phyloP scores from a whole-genome alignment of 1,139 yeast species.

The Yamadazyma aaseri region DNA sequence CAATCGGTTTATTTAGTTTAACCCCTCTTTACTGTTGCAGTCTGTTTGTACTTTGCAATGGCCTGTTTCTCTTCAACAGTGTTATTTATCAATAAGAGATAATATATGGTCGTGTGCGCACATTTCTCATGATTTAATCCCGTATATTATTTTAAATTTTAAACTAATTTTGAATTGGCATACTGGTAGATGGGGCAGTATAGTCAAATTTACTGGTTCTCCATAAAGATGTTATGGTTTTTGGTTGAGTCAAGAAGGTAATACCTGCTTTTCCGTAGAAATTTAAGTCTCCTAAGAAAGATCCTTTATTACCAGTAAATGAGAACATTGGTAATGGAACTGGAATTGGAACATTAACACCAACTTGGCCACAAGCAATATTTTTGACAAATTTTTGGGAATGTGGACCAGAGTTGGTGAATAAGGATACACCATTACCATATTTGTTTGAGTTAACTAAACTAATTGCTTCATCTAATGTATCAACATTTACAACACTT shows the following conservation, averaged over 20 bases:
- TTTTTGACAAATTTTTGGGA: slow-evolving; percentile 71
- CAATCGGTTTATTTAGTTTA: no score
- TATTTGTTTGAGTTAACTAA: slow-evolving; percentile 64
- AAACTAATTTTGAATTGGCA: slow-evolving; percentile 58
- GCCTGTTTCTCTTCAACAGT: no score
- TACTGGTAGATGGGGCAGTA: slow-evolving; percentile 55
- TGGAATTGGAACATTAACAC: slow-evolving; percentile 81
- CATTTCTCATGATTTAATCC: no score
- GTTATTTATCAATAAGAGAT: no score
- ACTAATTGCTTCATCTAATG: slow-evolving; percentile 71
- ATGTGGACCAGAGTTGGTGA: slow-evolving; percentile 67
- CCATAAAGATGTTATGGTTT: slow-evolving; percentile 76
- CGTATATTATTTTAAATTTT: no score
- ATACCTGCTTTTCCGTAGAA: slow-evolving; percentile 78
- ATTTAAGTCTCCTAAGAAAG: slow-evolving; percentile 77
- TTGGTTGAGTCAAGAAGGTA: slow-evolving; percentile 71
- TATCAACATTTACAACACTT: slow-evolving; percentile 60
- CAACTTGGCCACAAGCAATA: slow-evolving; percentile 77
- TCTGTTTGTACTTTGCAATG: no score
- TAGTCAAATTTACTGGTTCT: slow-evolving; percentile 55
- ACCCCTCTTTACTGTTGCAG: no score
- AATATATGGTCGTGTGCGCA: no score
- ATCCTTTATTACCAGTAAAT: slow-evolving; percentile 76
- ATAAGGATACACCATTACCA: slow-evolving; percentile 74
- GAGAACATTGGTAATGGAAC: slow-evolving; percentile 83